A percentile compares a stretch with the other conserved stretches of the same genome.
Conservation (phyloP, 345 rosid species). For the Linum usitatissimum region DNA sequence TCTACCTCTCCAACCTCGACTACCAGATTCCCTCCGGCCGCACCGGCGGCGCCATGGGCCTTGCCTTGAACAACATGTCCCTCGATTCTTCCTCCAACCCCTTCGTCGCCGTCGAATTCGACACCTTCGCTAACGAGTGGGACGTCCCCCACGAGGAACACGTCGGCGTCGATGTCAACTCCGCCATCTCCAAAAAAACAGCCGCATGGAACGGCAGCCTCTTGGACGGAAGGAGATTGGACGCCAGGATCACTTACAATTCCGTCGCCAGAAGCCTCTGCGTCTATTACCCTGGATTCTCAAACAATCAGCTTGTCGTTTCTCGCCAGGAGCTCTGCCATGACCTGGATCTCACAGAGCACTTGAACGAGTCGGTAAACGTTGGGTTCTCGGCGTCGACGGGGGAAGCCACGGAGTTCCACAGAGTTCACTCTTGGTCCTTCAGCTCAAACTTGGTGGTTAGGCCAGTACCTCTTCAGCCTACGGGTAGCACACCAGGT, state of each 20-base stretch:
- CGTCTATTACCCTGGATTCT: neutral
- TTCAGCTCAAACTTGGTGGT: neutral
- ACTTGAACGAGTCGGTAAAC: neutral
- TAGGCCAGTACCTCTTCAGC: neutral
- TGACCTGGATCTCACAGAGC: neutral
- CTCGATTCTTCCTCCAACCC: neutral
- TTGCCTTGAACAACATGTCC: neutral
- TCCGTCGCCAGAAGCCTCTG: neutral
- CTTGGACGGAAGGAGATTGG: neutral
- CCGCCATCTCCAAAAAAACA: neutral
- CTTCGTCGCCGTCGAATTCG: slow-evolving; percentile 18
- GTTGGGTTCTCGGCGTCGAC: neutral
- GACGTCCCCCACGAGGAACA: neutral
- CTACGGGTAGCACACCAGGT: neutral
- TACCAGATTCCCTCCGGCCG: neutral
- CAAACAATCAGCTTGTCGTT: neutral
- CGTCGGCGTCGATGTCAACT: neutral
- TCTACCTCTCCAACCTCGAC: slow-evolving; percentile 5
- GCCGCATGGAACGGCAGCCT: neutral
- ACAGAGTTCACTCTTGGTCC: neutral
- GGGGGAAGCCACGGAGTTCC: neutral
- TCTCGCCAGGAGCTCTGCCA: neutral
- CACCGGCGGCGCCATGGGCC: slow-evolving; percentile 10
- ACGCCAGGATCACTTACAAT: neutral
- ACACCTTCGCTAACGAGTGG: slow-evolving; percentile 7